A percentile compares a stretch with the other conserved stretches of the same genome.
Conservation (phyloP, 805 yeast genomes). For the Wickerhamiella qilinensis region DNA sequence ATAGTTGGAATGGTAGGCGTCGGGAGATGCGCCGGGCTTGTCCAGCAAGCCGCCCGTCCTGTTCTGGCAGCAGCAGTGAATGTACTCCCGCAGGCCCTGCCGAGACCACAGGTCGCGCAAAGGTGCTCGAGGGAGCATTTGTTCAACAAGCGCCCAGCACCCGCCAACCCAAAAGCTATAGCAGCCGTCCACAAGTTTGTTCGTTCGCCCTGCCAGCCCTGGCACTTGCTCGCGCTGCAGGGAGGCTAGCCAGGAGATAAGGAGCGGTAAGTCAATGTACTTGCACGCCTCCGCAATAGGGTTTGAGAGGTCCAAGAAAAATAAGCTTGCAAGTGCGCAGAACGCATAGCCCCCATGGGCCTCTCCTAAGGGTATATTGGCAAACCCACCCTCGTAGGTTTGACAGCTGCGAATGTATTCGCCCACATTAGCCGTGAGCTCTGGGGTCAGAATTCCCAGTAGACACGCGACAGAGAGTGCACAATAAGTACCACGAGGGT, state of each 20-base stretch:
- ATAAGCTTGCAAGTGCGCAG: constrained; percentile 63
- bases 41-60: constrained; percentile 65
- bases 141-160: constrained; percentile 44
- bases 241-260: constrained; percentile 48
- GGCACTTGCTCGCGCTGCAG: constrained; percentile 58
- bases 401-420: constrained; percentile 61
- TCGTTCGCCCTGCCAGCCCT: constrained; percentile 79
- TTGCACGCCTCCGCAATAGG: constrained; percentile 22
- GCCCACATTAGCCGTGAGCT: constrained; percentile 34
- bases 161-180: constrained; percentile 95
- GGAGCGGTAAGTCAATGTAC: constrained; percentile 30
- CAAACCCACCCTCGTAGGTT: constrained; percentile 91
- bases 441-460: constrained; percentile 42
- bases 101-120: constrained; percentile 30
- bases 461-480: constrained; percentile 59
- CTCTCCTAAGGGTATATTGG: constrained; percentile 67
- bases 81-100: constrained; percentile 42
- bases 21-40: constrained; percentile 70
- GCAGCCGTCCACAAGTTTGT: constrained; percentile 91
- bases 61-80: constrained; percentile 61
- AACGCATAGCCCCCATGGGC: constrained; percentile 97
- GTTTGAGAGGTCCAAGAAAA: constrained; percentile 25
- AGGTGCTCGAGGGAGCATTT: constrained; percentile 21
- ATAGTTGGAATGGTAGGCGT: constrained; percentile 85
- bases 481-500: constrained; percentile 70